phyloP scores from a whole-genome alignment of 257 asterid genomes.

The Plantago ovata region DNA sequence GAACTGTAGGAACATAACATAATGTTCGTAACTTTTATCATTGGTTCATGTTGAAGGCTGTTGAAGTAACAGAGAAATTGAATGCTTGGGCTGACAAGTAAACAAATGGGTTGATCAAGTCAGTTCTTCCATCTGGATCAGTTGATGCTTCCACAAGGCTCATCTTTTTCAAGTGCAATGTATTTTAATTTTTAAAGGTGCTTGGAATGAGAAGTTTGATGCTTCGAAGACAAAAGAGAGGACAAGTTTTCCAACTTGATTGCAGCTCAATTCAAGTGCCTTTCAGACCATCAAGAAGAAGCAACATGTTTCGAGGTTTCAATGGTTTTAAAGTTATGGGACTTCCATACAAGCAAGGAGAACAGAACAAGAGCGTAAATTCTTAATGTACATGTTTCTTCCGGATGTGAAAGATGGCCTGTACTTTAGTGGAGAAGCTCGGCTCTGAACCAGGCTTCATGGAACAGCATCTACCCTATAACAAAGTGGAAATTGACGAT shows the following conservation, averaged over 20 bases:
- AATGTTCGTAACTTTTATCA: too few relatives aligned
- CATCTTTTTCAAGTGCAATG: slow-evolving; percentile 42
- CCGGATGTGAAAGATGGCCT: slow-evolving; percentile 42
- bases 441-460: slow-evolving; percentile 31
- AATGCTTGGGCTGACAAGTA: slow-evolving; percentile 49
- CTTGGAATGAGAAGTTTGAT: slow-evolving; percentile 47
- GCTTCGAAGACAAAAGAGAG: slow-evolving; percentile 35
- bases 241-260: slow-evolving; percentile 34
- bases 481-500: slow-evolving; percentile 24
- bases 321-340: slow-evolving; percentile 45
- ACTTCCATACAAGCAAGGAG: slow-evolving; percentile 40
- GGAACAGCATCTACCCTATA: slow-evolving; percentile 33
- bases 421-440: slow-evolving; percentile 30
- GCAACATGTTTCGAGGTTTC: slow-evolving; percentile 33
- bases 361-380: slow-evolving; percentile 39
- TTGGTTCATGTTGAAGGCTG: slow-evolving; percentile 33
- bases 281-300: slow-evolving; percentile 44
- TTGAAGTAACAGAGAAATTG: slow-evolving; percentile 32
- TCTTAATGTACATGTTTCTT: slow-evolving; percentile 44
- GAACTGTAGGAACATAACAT: too few relatives aligned
- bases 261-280: slow-evolving; percentile 41
- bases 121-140: slow-evolving; percentile 38
- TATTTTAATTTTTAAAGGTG: slow-evolving; percentile 58
- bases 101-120: slow-evolving; percentile 49
- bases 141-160: slow-evolving; percentile 44